phyloP scores from a whole-genome alignment of 139 green algal genomes.

The Chlamydomonas sp. region DNA sequence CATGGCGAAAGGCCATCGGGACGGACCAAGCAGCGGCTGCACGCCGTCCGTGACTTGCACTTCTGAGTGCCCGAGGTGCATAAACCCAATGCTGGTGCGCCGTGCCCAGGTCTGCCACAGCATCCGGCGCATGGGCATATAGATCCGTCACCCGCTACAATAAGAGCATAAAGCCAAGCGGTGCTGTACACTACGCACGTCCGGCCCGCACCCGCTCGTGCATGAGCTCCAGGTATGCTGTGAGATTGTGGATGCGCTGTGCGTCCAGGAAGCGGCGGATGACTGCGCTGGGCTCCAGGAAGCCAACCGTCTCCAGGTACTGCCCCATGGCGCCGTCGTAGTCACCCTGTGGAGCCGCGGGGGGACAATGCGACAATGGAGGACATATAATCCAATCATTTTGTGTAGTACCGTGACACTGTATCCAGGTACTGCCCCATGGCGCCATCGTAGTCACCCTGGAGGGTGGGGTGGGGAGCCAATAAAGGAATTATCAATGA shows the following conservation, averaged over 20 bases:
- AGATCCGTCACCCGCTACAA: too few species aligned
- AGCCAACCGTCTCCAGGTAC: slow-evolving; percentile 79
- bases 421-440: slow-evolving; percentile 88
- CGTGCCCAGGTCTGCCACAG: too few species aligned
- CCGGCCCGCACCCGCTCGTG: slow-evolving; percentile 66
- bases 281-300: slow-evolving; percentile 95
- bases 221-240: slow-evolving; percentile 90
- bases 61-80: too few species aligned
- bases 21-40: too few species aligned
- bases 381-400: too few species aligned
- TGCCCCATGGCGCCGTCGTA: slow-evolving; percentile 93
- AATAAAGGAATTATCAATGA: too few species aligned
- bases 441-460: slow-evolving; percentile 90
- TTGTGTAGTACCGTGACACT: slow-evolving; percentile 33
- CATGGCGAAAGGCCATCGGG: too few species aligned
- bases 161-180: too few species aligned
- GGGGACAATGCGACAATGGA: not conserved
- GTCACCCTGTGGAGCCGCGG: slow-evolving; percentile 65
- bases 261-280: slow-evolving; percentile 93
- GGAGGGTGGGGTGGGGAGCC: not conserved
- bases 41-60: too few species aligned
- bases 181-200: too few species aligned
- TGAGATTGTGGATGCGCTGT: slow-evolving; percentile 90
- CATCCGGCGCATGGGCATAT: too few species aligned
- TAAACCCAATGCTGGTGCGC: too few species aligned